Conservation (phyloP, 176 grass and related monocot genomes). For the Eragrostis curvula region DNA sequence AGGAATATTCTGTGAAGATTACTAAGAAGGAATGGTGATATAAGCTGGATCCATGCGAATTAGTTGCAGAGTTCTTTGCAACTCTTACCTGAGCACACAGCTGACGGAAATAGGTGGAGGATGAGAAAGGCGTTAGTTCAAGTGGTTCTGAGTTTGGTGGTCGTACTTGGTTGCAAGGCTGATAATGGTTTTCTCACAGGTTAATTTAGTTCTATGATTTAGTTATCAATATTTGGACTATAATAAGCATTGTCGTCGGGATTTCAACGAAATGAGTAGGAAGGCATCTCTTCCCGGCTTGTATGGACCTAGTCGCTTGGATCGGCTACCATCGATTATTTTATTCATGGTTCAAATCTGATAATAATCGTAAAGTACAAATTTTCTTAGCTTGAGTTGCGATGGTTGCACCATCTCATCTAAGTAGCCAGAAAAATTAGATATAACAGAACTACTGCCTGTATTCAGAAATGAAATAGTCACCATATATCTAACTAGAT, state of each 20-base stretch:
- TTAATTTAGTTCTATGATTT: not conserved
- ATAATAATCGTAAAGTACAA: not conserved
- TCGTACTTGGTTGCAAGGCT: slow-evolving; percentile 16
- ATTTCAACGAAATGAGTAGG: not conserved
- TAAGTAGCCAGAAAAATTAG: not conserved
- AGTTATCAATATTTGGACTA: not conserved
- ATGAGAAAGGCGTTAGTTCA: slow-evolving; percentile 18
- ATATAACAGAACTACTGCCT: not conserved
- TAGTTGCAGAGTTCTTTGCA: slow-evolving; percentile 28
- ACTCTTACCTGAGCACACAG: not conserved
- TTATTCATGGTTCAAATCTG: not conserved
- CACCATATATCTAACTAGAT: slow-evolving; percentile 28
- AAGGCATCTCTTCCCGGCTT: not conserved
- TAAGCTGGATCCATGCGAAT: not conserved
- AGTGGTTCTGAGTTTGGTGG: slow-evolving; percentile 6
- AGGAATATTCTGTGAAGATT: slow-evolving; percentile 33
- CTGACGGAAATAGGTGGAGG: not conserved
- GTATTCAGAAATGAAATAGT: not conserved
- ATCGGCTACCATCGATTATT: too few relatives aligned
- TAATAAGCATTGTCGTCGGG: not conserved
- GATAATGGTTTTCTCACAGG: slow-evolving; percentile 38
- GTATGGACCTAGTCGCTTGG: not conserved
- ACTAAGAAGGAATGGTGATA: slow-evolving; percentile 13
- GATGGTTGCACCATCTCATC: not conserved
- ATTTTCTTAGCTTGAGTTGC: not conserved